phyloP scores from a whole-genome alignment of 1,284 basidiomycete genomes.

The Ganoderma resinaceum region DNA sequence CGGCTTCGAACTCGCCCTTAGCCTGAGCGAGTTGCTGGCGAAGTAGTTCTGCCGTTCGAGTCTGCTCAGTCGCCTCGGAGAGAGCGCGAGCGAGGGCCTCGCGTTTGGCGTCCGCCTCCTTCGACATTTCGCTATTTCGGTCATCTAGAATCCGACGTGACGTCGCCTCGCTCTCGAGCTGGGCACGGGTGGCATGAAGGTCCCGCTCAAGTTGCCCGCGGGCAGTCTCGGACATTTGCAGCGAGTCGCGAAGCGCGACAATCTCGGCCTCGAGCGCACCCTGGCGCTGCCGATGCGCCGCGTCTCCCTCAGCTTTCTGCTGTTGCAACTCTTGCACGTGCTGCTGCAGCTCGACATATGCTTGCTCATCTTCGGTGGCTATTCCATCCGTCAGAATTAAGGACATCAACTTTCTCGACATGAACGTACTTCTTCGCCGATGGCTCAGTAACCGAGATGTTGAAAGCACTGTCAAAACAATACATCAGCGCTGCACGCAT shows the following conservation, averaged over 20 bases:
- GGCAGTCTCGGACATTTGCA: slow-evolving; percentile 48
- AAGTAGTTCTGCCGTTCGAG: slow-evolving; percentile 65
- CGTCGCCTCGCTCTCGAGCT: slow-evolving; percentile 66
- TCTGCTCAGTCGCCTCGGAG: slow-evolving; percentile 72
- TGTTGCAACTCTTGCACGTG: slow-evolving; percentile 65
- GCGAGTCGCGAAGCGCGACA: slow-evolving; percentile 52
- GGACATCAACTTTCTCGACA: background rate
- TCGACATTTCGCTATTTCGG: slow-evolving; percentile 67
- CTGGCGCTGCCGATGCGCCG: slow-evolving; percentile 60
- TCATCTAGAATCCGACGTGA: slow-evolving; percentile 70
- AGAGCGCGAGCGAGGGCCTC: slow-evolving; percentile 68
- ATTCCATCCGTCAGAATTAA: slow-evolving; percentile 12
- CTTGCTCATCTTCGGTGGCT: slow-evolving; percentile 77
- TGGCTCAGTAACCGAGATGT: slow-evolving; percentile 71
- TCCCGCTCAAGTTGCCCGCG: slow-evolving; percentile 65
- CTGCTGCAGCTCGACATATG: slow-evolving; percentile 71
- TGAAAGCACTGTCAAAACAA: slow-evolving; percentile 64
- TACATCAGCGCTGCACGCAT: slow-evolving; percentile 8
- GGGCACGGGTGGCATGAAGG: slow-evolving; percentile 65
- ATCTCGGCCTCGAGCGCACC: slow-evolving; percentile 60
- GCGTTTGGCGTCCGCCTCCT: slow-evolving; percentile 65
- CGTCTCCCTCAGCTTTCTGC: slow-evolving; percentile 59
- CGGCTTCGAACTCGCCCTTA: slow-evolving; percentile 71
- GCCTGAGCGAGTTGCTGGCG: slow-evolving; percentile 75
- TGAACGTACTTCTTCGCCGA: slow-evolving; percentile 68